Conservation (phyloP, 2,329 filamentous ascomycete species). For the Cladorrhinum sp. region DNA sequence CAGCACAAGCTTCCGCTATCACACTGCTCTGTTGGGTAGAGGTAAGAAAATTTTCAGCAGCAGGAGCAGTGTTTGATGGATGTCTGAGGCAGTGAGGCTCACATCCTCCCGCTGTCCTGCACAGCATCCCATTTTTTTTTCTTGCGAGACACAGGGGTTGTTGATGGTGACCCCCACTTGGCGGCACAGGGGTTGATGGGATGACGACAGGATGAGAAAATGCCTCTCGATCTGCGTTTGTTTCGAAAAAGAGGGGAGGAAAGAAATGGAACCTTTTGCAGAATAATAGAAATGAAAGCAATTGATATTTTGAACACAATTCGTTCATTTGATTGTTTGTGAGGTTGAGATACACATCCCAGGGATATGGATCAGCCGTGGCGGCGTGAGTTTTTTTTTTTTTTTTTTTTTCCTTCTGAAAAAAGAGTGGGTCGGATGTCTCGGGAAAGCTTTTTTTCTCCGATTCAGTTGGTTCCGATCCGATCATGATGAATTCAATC, state of each 20-base stretch:
- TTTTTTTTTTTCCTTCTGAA: neutral
- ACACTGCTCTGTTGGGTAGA: neutral
- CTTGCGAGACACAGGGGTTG: slow-evolving; percentile 4
- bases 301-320: neutral
- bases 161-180: slow-evolving; percentile 27
- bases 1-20: slow-evolving; percentile 13
- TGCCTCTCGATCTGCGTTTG: slow-evolving; percentile 11
- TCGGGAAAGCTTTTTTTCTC: neutral
- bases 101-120: neutral
- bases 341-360: neutral
- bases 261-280: neutral
- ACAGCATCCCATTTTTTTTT: neutral
- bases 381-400: neutral
- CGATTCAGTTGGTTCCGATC: neutral
- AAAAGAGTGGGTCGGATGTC: slow-evolving; percentile 1
- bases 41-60: slow-evolving; percentile 26
- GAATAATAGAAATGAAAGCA: neutral
- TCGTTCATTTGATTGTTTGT: neutral
- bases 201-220: slow-evolving; percentile 24
- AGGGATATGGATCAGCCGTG: neutral
- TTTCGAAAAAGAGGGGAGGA: neutral
- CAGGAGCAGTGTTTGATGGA: slow-evolving; percentile 2
- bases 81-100: slow-evolving; percentile 29
- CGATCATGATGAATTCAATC: neutral
- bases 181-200: slow-evolving; percentile 17